Base-by-base conservation (phyloP, 768 basidiomycete genomes). In the Mycena crocata region DNA sequence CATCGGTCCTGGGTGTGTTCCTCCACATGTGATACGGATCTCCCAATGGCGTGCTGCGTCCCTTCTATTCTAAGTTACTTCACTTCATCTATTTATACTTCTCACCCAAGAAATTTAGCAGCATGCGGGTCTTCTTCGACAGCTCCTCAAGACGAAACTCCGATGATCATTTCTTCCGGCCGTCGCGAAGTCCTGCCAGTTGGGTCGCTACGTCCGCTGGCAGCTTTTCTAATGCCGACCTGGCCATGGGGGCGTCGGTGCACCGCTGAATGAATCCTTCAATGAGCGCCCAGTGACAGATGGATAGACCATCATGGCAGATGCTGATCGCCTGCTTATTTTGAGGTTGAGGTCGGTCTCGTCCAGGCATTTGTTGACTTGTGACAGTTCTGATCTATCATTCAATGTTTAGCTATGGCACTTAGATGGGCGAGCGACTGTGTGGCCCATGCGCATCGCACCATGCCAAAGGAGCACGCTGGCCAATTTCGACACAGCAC, bases 311-410 rank as follows among this genome's bases (percentile, higher is more conserved):
- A 46, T 37, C 32, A 32, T 62, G 61, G 42, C 61, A 62, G 61
- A 62, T 62, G 37, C 12, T 60, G 60, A 51, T 51, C 24, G 31
- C 4, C 40, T 42, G 2, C 9, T 39, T 17, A 6, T 34, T 32
- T 51, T 48, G 45, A 17, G 17, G 9, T n/a, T 31, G 10, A 26
- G 23, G 31, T 21, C 52, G 26, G 34, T 4, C 50, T 31, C 23
- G n/a, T 21, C 37, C 7, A 3, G 15, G 15, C 24, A 45, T 14
- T 8, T 13, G 13, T 40, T 31, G 40, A 46, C 52, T 62, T 62
- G 44, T 62, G 52, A n/a, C 61, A 55, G 13, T 28, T 23, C 35
- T 39, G 60, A 52, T 52, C 21, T 39, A 62, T 62, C 50, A 52
- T 44, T 62, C 23, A 23, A 23, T 48, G 46, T 28, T 48, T 32